A percentile compares a stretch with the other conserved stretches of the same genome.
phyloP scores from a whole-genome alignment of 2,329 filamentous ascomycete genomes.

The Aspergillus floridensis region DNA sequence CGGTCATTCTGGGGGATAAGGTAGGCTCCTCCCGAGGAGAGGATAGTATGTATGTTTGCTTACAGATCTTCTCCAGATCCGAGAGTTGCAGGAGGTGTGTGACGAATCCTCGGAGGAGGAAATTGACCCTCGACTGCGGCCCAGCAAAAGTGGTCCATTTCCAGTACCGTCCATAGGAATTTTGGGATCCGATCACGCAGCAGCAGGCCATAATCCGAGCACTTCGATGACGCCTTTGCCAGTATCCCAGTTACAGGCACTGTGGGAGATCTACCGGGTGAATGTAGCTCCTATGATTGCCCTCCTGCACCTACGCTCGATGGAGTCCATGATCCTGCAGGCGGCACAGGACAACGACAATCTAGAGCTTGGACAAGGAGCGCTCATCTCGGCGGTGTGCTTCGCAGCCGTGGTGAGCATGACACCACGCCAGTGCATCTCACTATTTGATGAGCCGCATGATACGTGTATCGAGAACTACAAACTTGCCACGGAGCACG shows the following conservation, averaged over 20 bases:
- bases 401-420: constrained; percentile 19
- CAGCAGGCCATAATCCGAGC: neutral
- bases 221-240: neutral
- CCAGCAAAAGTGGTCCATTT: neutral
- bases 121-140: neutral
- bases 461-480: constrained; percentile 5
- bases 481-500: constrained; percentile 9
- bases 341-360: neutral
- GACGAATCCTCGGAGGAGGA: constrained; percentile 1
- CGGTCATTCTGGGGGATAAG: constrained; percentile 17
- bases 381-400: constrained; percentile 14
- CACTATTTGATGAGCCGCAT: constrained; percentile 5
- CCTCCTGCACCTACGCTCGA: constrained; percentile 15
- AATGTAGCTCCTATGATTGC: constrained; percentile 23
- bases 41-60: neutral
- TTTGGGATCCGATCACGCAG: neutral
- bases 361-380: constrained; percentile 1
- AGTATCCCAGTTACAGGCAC: constrained; percentile 1
- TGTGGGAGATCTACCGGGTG: constrained; percentile 19
- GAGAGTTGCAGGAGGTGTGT: constrained; percentile 12
- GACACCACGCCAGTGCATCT: constrained; percentile 10
- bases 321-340: constrained; percentile 7
- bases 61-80: neutral
- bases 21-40: neutral
- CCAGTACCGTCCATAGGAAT: neutral